A percentile compares a stretch with the other conserved stretches of the same genome.
phyloP scores from a whole-genome alignment of 2,329 filamentous ascomycete species.

The Rachicladosporium sp. region DNA sequence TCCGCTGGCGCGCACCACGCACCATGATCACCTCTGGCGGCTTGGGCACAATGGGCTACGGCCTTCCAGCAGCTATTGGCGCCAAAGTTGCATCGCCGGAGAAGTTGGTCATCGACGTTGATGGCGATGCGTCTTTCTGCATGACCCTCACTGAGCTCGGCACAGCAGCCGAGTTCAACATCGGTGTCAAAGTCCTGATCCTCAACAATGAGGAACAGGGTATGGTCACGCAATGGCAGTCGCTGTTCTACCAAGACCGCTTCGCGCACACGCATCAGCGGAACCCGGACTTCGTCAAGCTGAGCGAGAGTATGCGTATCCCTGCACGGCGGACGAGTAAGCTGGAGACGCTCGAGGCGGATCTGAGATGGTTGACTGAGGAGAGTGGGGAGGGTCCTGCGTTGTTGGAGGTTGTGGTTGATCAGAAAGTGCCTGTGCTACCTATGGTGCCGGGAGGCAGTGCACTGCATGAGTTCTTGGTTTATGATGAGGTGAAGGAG shows the following conservation, averaged over 20 bases:
- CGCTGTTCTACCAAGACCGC: slow-evolving; percentile 90
- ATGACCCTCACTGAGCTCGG: slow-evolving; percentile 96
- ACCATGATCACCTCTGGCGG: slow-evolving; percentile 95
- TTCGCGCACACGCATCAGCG: slow-evolving; percentile 86
- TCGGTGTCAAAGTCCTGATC: slow-evolving; percentile 87
- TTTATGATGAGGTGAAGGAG: slow-evolving; percentile 59
- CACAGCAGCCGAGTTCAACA: slow-evolving; percentile 89
- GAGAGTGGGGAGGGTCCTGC: slow-evolving; percentile 67
- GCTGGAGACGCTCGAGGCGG: slow-evolving; percentile 64
- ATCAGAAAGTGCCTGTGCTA: slow-evolving; percentile 82
- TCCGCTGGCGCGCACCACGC: slow-evolving; percentile 81
- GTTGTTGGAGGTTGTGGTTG: slow-evolving; percentile 80
- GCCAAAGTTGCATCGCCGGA: slow-evolving; percentile 79
- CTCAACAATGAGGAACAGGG: slow-evolving; percentile 97
- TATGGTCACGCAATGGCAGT: slow-evolving; percentile 98
- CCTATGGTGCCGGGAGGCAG: slow-evolving; percentile 90
- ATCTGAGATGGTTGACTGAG: slow-evolving; percentile 78
- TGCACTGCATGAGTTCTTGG: slow-evolving; percentile 82
- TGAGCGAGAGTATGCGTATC: slow-evolving; percentile 83
- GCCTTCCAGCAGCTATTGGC: slow-evolving; percentile 86
- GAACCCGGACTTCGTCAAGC: slow-evolving; percentile 93
- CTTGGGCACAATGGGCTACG: slow-evolving; percentile 91
- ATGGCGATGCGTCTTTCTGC: slow-evolving; percentile 96
- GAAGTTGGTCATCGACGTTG: slow-evolving; percentile 83
- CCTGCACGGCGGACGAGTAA: slow-evolving; percentile 60